These are phyloP conservation scores for Phytophthora uliginosa DNA, from an alignment of 352 stramenopile species.

Conservation along the genomic window DNA sequence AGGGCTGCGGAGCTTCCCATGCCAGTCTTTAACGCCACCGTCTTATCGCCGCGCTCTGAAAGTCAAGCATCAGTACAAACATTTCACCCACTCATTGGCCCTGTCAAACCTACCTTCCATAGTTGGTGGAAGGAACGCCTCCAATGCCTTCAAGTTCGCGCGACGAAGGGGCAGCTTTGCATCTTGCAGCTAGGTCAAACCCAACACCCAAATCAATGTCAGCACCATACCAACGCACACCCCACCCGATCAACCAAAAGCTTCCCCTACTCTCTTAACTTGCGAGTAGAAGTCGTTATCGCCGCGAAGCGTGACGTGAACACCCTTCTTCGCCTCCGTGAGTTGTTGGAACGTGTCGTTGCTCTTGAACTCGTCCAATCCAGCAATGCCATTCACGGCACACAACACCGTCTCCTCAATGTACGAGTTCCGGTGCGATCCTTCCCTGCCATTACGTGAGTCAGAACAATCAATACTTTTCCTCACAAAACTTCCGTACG, in stretches of 20 bases:
- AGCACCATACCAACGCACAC: slow-evolving; percentile 18
- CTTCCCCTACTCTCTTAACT: slow-evolving; percentile 52
- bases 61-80: slow-evolving; percentile 4
- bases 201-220: not conserved
- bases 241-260: not conserved
- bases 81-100: not conserved
- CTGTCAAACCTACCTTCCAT: slow-evolving; percentile 47
- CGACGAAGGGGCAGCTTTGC: slow-evolving; percentile 64
- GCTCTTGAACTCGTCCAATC: slow-evolving; percentile 39
- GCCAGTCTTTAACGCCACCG: slow-evolving; percentile 94
- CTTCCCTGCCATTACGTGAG: slow-evolving; percentile 26
- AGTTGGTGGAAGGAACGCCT: slow-evolving; percentile 85
- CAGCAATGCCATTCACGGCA: slow-evolving; percentile 66
- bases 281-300: slow-evolving; percentile 99
- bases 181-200: slow-evolving; percentile 72
- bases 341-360: slow-evolving; percentile 39
- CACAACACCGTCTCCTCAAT: slow-evolving; percentile 93
- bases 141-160: slow-evolving; percentile 77
- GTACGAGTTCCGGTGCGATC: slow-evolving; percentile 85
- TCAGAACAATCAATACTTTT: not conserved
- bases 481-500: not conserved
- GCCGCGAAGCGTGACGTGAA: slow-evolving; percentile 90
- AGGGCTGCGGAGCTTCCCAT: slow-evolving; percentile 97
- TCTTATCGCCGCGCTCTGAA: slow-evolving; percentile 50
- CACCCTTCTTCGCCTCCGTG: slow-evolving; percentile 11